These are phyloP conservation scores for Backusella circina DNA, from an alignment of 192 early-diverging fungal species.

Conservation along the genomic window DNA sequence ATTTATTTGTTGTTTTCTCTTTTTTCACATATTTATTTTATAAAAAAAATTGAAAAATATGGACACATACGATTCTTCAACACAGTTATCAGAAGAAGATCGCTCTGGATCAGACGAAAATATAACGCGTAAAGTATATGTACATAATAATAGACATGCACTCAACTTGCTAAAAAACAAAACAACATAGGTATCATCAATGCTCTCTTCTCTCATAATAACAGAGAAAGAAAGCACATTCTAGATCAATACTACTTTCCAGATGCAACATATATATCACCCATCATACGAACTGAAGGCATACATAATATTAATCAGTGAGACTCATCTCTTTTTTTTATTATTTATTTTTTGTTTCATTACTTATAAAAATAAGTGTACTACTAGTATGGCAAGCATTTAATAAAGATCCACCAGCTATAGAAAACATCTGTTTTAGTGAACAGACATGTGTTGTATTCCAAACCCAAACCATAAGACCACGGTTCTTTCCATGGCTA, in stretches of 20 bases:
- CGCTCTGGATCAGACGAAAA: not conserved
- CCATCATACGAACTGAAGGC: conserved; percentile 45
- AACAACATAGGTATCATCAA: conserved; percentile 28
- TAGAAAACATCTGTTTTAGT: conserved; percentile 27
- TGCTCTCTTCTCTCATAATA: conserved; percentile 44
- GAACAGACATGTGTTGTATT: conserved; percentile 36
- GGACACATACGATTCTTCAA: not conserved
- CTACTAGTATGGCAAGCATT: conserved; percentile 28
- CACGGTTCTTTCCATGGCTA: conserved; percentile 46
- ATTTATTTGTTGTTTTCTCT: not conserved
- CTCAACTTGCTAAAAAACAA: not conserved
- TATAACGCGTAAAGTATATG: not conserved
- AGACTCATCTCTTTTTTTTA: not conserved
- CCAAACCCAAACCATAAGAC: conserved; percentile 45
- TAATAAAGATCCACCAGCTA: conserved; percentile 28
- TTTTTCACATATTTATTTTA: not conserved
- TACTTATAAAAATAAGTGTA: conserved; percentile 10
- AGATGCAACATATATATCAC: conserved; percentile 46
- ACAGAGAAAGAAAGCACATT: conserved; percentile 40
- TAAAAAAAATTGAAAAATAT: not conserved
- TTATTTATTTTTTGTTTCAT: no score
- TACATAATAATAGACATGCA: not conserved
- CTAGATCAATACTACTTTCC: conserved; percentile 44
- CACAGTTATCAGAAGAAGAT: not conserved
- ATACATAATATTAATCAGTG: conserved; percentile 47